Percentiles rank a stretch among this genome's conserved stretches.
Conservation (phyloP, 1,284 basidiomycete genomes). For the Amylostereum areolatum region DNA sequence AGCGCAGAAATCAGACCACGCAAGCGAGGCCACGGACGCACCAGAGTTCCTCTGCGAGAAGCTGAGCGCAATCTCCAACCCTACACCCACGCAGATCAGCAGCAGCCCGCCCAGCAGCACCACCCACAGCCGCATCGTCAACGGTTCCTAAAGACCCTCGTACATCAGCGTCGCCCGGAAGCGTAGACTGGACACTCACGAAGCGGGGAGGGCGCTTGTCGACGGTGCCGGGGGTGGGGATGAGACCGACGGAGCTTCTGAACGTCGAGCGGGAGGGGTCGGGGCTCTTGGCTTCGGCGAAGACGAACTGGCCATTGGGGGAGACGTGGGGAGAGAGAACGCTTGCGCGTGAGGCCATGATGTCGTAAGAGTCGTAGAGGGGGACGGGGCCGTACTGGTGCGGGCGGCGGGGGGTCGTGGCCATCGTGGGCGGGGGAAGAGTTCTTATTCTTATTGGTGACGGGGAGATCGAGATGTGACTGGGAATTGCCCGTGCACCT, state of each 20-base stretch:
- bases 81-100: conserved; percentile 43
- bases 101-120: conserved; percentile 33
- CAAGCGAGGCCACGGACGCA: conserved; percentile 17
- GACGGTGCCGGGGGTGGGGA: conserved; percentile 11
- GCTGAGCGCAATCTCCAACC: conserved; percentile 37
- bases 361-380: neutral
- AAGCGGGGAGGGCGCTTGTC: conserved; percentile 8
- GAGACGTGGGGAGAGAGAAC: neutral
- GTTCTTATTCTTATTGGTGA: no score
- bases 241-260: conserved; percentile 7
- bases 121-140: conserved; percentile 35
- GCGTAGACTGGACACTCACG: conserved; percentile 2
- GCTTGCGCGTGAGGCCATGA: neutral
- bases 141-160: conserved; percentile 34
- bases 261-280: conserved; percentile 3
- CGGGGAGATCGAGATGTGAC: no score
- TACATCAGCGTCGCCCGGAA: neutral
- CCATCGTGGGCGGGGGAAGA: no score
- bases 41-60: conserved; percentile 39
- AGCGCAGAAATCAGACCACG: neutral
- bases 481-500: no score
- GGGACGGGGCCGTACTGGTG: conserved; percentile 1
- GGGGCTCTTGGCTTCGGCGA: neutral
- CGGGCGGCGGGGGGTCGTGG: neutral
- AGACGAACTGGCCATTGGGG: neutral